phyloP scores from a whole-genome alignment of 768 basidiomycete genomes.

The Amanita molliuscula region DNA sequence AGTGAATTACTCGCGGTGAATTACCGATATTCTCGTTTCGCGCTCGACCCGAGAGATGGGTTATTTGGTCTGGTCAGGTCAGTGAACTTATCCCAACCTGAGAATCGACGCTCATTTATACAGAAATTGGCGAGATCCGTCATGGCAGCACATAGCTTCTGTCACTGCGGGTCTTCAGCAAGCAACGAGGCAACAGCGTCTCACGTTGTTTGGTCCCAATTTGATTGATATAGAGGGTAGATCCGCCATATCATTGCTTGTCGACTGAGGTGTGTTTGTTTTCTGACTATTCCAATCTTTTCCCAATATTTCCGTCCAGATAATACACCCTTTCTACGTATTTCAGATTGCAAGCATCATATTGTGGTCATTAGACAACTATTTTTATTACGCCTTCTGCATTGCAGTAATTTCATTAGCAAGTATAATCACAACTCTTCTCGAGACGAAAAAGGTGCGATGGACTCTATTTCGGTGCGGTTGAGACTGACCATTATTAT shows the following conservation, averaged over 20 bases:
- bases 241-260: constrained; percentile 60
- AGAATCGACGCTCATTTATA: not conserved
- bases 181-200: constrained; percentile 49
- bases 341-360: constrained; percentile 95
- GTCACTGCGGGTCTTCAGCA: constrained; percentile 58
- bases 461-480: not conserved
- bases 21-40: constrained; percentile 89
- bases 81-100: constrained; percentile 12
- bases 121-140: constrained; percentile 87
- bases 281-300: constrained; percentile 5
- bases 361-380: constrained; percentile 91
- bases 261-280: constrained; percentile 67
- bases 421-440: constrained; percentile 75
- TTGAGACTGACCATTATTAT: constrained; percentile 16
- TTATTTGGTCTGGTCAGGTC: constrained; percentile 77
- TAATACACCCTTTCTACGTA: constrained; percentile 96
- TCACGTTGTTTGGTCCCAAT: constrained; percentile 73
- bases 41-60: constrained; percentile 75
- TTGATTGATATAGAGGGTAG: constrained; percentile 88
- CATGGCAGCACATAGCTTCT: constrained; percentile 51
- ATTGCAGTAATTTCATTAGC: constrained; percentile 85
- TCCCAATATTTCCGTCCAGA: constrained; percentile 22
- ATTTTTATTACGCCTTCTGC: constrained; percentile 96
- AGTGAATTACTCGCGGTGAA: constrained; percentile 61
- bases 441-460: constrained; percentile 84